phyloP scores from a whole-genome alignment of 164 flowering plant species.

The Hamamelis virginiana region DNA sequence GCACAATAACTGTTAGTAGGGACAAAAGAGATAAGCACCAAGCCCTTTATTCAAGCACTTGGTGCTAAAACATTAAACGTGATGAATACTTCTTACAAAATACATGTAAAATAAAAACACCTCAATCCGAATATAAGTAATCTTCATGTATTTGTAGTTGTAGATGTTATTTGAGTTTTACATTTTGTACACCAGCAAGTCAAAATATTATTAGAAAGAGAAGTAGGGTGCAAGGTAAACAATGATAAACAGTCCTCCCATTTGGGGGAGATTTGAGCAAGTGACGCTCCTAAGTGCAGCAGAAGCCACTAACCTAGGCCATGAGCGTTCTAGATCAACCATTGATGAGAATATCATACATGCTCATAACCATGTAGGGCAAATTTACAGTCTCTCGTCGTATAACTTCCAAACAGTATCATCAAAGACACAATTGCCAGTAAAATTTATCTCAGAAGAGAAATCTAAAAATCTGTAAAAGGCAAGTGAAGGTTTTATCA shows the following conservation, averaged over 20 bases:
- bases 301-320: no score
- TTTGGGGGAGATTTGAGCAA: no score
- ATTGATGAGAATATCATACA: no score
- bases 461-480: no score
- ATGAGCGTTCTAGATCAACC: no score
- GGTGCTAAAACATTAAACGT: neutral
- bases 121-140: neutral
- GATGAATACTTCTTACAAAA: neutral
- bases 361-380: no score
- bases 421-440: neutral
- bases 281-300: no score
- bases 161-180: neutral
- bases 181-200: neutral
- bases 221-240: neutral
- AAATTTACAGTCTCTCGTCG: no score
- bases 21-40: neutral
- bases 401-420: neutral
- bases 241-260: no score
- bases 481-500: neutral
- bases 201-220: neutral
- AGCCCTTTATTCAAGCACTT: neutral
- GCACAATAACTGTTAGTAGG: neutral
- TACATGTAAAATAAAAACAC: neutral
- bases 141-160: neutral
- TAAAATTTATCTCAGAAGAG: no score